A percentile compares a stretch with the other conserved stretches of the same genome.
These are phyloP conservation scores for Aspergillus mulundensis DNA, from an alignment of 495 filamentous ascomycete species.

Conservation along the genomic window DNA sequence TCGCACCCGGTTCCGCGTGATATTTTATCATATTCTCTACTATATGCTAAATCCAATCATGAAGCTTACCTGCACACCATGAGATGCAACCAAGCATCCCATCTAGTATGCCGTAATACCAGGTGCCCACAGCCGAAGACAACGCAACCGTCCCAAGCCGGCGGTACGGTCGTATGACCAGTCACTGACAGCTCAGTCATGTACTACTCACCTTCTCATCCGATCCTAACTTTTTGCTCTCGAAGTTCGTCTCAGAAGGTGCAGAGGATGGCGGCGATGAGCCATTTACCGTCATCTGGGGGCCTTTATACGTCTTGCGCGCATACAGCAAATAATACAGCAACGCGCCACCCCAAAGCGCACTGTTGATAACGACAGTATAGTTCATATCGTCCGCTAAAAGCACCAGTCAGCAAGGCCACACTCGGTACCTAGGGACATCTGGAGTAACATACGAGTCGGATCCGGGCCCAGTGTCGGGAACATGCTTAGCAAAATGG, in stretches of 20 bases:
- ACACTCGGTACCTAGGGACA: neutral
- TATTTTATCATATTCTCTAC: too few species aligned
- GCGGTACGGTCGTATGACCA: neutral
- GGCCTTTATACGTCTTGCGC: constrained; percentile 68
- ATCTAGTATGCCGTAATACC: too few species aligned
- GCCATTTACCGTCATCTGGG: constrained; percentile 52
- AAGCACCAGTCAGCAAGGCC: neutral
- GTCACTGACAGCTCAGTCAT: neutral
- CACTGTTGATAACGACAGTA: constrained; percentile 58
- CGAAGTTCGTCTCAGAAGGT: constrained; percentile 11
- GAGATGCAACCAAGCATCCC: too few species aligned
- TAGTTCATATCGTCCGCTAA: constrained; percentile 58
- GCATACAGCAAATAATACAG: constrained; percentile 64
- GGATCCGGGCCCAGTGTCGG: constrained; percentile 55
- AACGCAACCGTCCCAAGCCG: neutral
- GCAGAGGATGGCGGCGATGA: constrained; percentile 25
- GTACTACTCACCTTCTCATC: neutral
- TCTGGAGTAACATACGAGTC: constrained; percentile 41
- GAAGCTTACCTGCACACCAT: too few species aligned
- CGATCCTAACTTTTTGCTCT: neutral
- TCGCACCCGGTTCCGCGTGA: too few species aligned
- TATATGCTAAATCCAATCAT: too few species aligned
- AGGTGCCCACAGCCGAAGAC: neutral
- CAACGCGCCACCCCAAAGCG: constrained; percentile 57
- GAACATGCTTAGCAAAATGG: constrained; percentile 56